Evolutionary conservation across 2,329 filamentous ascomycete species (phyloP).

Genomic region (Setomelanomma holmii): DNA sequence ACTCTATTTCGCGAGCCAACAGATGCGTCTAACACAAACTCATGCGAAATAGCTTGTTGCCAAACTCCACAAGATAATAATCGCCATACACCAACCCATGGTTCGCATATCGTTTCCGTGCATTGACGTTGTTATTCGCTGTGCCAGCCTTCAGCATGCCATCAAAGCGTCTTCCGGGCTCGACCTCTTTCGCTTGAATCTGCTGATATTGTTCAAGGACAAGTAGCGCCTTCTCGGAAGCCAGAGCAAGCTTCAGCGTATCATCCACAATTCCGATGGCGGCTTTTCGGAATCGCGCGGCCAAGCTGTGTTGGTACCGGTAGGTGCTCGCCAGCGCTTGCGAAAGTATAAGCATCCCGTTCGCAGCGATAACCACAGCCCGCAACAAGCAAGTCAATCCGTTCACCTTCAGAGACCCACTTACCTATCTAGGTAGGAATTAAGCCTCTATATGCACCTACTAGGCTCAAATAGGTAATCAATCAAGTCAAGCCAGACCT

Average conservation of each 20-base stretch:
- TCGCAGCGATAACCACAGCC: too few relatives aligned
- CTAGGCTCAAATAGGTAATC: too few relatives aligned
- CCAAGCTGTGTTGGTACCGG: slow-evolving; percentile 45
- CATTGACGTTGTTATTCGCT: slow-evolving; percentile 54
- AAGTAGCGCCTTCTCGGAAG: slow-evolving; percentile 26
- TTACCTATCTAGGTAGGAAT: too few relatives aligned
- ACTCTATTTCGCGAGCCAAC: too few relatives aligned
- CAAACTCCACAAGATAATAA: slow-evolving; percentile 54
- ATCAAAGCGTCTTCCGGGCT: slow-evolving; percentile 38
- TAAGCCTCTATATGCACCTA: too few relatives aligned
- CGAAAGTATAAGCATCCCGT: slow-evolving; percentile 42
- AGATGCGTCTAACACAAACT: slow-evolving; percentile 20
- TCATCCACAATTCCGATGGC: slow-evolving; percentile 25
- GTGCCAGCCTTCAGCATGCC: slow-evolving; percentile 56
- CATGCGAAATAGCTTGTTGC: slow-evolving; percentile 50
- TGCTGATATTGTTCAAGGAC: slow-evolving; percentile 18
- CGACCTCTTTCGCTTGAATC: slow-evolving; percentile 21
- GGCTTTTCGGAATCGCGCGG: slow-evolving; percentile 19
- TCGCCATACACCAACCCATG: slow-evolving; percentile 57
- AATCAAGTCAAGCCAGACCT: too few relatives aligned
- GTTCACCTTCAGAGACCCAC: too few relatives aligned
- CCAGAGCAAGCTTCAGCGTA: slow-evolving; percentile 33
- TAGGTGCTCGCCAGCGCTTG: slow-evolving; percentile 34
- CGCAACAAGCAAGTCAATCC: too few relatives aligned
- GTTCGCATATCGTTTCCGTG: slow-evolving; percentile 50